Evolutionary conservation across 1,284 basidiomycete genomes (phyloP).

Genomic region (Cutaneotrichosporon spelunceum): DNA sequence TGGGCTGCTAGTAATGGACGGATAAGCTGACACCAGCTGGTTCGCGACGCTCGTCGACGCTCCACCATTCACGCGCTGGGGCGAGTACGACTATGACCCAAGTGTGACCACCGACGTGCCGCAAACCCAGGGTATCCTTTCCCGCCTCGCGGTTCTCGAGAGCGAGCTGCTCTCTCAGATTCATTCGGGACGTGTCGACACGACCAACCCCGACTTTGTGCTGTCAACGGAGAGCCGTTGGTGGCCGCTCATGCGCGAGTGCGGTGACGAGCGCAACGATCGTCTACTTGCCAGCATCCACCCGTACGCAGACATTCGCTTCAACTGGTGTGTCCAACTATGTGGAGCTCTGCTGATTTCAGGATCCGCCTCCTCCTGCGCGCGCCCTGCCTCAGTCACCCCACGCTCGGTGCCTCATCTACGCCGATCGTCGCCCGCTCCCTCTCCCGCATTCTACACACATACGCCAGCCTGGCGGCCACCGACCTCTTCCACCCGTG

Average conservation of each 20-base stretch:
- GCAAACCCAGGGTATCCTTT: constrained; percentile 22
- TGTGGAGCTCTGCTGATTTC: background rate
- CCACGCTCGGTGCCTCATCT: constrained; percentile 21
- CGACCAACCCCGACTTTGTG: constrained; percentile 29
- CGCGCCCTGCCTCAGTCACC: constrained; percentile 23
- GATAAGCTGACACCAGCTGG: constrained; percentile 19
- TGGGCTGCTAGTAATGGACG: constrained; percentile 21
- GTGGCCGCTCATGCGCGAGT: constrained; percentile 25
- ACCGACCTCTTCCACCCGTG: constrained; percentile 25
- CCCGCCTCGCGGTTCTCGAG: constrained; percentile 24
- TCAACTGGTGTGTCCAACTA: constrained; percentile 29
- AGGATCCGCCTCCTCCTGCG: constrained; percentile 34
- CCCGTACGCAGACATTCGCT: constrained; percentile 29
- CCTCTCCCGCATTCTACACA: constrained; percentile 28
- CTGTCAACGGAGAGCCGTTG: constrained; percentile 21
- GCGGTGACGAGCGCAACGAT: constrained; percentile 19
- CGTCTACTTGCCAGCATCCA: constrained; percentile 18
- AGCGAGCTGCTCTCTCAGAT: constrained; percentile 27
- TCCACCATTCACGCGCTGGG: constrained; percentile 20
- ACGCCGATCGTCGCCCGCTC: constrained; percentile 27
- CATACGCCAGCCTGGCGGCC: constrained; percentile 24
- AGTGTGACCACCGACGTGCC: constrained; percentile 23
- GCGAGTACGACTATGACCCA: constrained; percentile 27
- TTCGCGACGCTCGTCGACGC: constrained; percentile 22
- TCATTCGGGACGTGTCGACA: constrained; percentile 29